These are phyloP conservation scores for Aphanomyces astaci DNA, from an alignment of 352 stramenopile genomes.

Conservation along the genomic window DNA sequence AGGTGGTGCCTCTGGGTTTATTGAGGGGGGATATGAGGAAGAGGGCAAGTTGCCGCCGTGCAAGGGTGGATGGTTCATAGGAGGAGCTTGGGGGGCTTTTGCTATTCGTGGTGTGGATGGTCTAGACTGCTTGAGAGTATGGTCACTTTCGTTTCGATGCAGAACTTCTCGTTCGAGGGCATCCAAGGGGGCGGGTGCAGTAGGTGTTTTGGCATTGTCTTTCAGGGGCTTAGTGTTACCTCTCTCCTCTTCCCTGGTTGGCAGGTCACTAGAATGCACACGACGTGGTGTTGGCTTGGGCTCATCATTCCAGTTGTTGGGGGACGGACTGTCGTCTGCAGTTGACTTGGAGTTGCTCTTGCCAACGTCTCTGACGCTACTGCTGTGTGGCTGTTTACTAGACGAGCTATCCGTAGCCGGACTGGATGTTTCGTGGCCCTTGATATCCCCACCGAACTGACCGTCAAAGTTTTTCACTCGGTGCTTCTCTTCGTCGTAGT, in stretches of 20 bases:
- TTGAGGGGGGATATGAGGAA: background rate
- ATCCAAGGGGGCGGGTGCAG: background rate
- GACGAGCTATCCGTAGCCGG: background rate
- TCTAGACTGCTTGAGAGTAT: background rate
- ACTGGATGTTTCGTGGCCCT: background rate
- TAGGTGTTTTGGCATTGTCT: background rate
- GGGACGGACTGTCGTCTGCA: too few species aligned
- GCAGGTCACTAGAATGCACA: too few species aligned
- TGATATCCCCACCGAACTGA: background rate
- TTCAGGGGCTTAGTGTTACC: background rate
- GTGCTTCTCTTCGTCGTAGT: background rate
- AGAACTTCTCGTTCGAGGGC: slow-evolving; percentile 2
- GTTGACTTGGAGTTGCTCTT: too few species aligned
- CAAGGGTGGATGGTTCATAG: background rate
- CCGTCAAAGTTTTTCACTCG: background rate
- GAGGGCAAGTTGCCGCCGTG: background rate
- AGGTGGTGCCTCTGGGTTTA: background rate
- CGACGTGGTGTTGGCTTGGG: too few species aligned
- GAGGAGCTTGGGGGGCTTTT: background rate
- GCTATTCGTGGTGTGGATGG: background rate
- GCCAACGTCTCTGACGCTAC: too few species aligned
- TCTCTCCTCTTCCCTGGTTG: too few species aligned
- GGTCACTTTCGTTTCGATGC: background rate
- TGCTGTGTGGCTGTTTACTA: too few species aligned
- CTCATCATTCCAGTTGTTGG: too few species aligned